Percentiles rank a stretch among this genome's conserved stretches.
phyloP scores from a whole-genome alignment of 257 asterid genomes.

The Rauvolfia tetraphylla region DNA sequence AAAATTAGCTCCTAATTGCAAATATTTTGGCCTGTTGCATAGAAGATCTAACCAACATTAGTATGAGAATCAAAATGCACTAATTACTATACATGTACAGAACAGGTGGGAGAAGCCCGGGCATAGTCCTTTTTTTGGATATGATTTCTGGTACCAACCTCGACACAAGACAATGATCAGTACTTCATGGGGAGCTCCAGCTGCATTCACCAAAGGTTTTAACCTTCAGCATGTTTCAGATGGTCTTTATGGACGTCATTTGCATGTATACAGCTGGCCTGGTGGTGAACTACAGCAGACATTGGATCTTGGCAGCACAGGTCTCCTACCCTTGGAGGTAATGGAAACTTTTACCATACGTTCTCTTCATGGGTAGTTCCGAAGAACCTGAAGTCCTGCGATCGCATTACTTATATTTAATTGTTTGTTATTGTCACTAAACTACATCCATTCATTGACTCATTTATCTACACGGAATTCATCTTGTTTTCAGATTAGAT shows the following conservation, averaged over 20 bases:
- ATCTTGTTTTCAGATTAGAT: slow-evolving; percentile 50
- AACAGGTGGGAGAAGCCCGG: slow-evolving; percentile 99
- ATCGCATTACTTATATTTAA: background rate
- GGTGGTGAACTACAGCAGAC: slow-evolving; percentile 89
- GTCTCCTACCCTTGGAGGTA: slow-evolving; percentile 92
- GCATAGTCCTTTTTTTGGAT: slow-evolving; percentile 81
- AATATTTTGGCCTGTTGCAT: background rate
- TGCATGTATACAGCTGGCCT: slow-evolving; percentile 95
- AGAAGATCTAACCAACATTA: background rate
- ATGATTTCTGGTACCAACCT: slow-evolving; percentile 99
- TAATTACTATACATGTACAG: background rate
- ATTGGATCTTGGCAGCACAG: slow-evolving; percentile 87
- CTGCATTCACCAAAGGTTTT: slow-evolving; percentile 89
- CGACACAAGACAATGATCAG: slow-evolving; percentile 97
- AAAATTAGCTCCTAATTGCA: background rate
- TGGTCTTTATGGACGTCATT: slow-evolving; percentile 87
- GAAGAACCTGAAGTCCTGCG: too few species aligned
- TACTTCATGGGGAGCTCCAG: slow-evolving; percentile 94
- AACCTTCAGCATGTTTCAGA: slow-evolving; percentile 77
- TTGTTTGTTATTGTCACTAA: background rate
- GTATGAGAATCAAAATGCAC: background rate
- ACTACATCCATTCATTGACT: background rate
- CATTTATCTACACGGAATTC: background rate
- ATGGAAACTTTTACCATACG: background rate
- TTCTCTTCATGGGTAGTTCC: background rate